Conservation (phyloP, 202 grass and related monocot species). For the Schoenoplectus tabernaemontani region DNA sequence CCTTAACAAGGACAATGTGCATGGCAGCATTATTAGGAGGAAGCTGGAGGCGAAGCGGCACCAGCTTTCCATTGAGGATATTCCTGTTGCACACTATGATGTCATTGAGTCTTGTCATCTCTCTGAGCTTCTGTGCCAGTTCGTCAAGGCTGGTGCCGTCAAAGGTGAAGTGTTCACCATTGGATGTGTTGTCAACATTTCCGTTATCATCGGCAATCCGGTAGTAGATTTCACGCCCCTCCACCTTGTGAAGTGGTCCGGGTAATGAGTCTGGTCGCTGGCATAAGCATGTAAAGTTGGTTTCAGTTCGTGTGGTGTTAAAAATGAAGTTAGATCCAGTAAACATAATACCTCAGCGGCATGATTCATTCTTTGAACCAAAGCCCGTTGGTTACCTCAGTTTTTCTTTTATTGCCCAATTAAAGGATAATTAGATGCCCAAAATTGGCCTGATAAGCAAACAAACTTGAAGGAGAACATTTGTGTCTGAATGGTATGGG, state of each 20-base stretch:
- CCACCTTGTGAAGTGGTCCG: conserved; percentile 47
- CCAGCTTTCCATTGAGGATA: conserved; percentile 39
- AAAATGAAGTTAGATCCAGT: neutral
- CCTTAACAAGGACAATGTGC: conserved; percentile 45
- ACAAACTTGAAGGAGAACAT: neutral
- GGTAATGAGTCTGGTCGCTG: conserved; percentile 50
- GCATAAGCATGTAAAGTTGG: neutral
- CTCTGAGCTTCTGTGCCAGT: conserved; percentile 39
- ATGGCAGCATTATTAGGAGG: conserved; percentile 62
- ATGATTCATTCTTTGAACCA: neutral
- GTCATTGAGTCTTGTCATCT: conserved; percentile 39
- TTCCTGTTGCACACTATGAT: conserved; percentile 52
- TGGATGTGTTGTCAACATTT: conserved; percentile 13
- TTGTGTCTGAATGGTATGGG: no score
- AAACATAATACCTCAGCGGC: neutral
- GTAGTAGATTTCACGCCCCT: conserved; percentile 58
- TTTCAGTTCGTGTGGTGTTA: neutral
- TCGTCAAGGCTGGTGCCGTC: conserved; percentile 49
- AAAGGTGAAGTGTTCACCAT: conserved; percentile 39
- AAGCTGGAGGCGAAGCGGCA: conserved; percentile 50
- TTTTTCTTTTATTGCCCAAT: neutral
- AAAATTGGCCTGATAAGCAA: neutral
- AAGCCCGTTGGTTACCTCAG: neutral
- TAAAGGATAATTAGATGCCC: neutral
- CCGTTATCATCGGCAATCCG: conserved; percentile 43